Evolutionary conservation across 768 basidiomycete genomes (phyloP), one percentile per base, ranked within the genome.

Genomic region (Termitomyces heimii): DNA sequence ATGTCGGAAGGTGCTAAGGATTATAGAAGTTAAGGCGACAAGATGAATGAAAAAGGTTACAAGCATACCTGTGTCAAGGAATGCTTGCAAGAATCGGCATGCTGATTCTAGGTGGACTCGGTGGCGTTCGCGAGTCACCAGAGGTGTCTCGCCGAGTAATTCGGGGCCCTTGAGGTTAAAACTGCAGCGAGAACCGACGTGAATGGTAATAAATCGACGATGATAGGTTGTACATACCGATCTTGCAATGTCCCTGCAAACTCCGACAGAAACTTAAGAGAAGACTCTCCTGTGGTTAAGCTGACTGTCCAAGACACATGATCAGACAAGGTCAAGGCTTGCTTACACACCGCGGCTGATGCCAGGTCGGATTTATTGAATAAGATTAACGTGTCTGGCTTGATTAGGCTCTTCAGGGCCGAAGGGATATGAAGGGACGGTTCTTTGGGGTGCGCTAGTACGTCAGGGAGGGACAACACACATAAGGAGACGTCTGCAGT

Each of bases 111-210:
- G 77, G 63, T 92, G 90, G 5, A 80, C 78, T 10, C 92, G 82
- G 67, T 96, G 94, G 20, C 93, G 81, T 8, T 83, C 81, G 48
- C 89, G 88, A 0, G 90, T 93, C 47, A 95, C 82, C 31, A 94
- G 71, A 0, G 90, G 90, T 6, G 75, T 70, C 8, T 77, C 72
- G 18, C 60, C 53, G 2, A 67, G 73, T n/a, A 61, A 50, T 14
- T 55, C 45, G 31, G 58, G 54, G 35, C 67, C 66, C 29, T 63
- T 47, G 1, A 71, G 58, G 10, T 70, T 64, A 47, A 68, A 74
- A 40, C 72, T 73, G 54, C 22, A 39, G 31, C 32, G 37, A 42
- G 18, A 47, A 49, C 9, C 13, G 9, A 5, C 28, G 24, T 14
- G 14, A 40, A 42, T 45, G 14, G 3, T 37, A 32, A 18, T 53